A percentile compares a stretch with the other conserved stretches of the same genome.
phyloP scores from a whole-genome alignment of 768 basidiomycete species.

The Suillus clintonianus region DNA sequence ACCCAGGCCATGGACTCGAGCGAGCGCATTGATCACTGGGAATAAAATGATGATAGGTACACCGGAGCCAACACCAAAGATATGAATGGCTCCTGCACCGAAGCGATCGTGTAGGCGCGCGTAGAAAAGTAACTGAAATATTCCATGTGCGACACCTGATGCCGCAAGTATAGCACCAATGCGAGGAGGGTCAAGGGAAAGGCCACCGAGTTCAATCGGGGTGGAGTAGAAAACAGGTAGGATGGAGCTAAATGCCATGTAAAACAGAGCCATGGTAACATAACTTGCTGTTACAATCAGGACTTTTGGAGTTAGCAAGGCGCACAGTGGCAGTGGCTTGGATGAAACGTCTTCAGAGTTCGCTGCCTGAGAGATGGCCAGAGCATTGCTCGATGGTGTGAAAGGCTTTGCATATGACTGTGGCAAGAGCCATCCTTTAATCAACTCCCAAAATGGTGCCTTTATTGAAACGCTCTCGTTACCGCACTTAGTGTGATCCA shows the following conservation, averaged over 20 bases:
- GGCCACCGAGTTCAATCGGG: conserved; percentile 13
- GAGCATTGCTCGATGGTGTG: background rate
- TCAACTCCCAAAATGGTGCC: background rate
- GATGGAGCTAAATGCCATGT: conserved; percentile 55
- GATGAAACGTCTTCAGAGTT: conserved; percentile 9
- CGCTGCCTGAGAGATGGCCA: background rate
- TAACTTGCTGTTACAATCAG: conserved; percentile 59
- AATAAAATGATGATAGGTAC: conserved; percentile 55
- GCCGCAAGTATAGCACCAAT: conserved; percentile 22
- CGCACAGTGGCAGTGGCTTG: conserved; percentile 42
- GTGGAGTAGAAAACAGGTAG: conserved; percentile 22
- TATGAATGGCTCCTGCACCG: conserved; percentile 60
- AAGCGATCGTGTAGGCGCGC: conserved; percentile 50
- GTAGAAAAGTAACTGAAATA: conserved; percentile 63
- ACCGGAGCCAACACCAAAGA: conserved; percentile 48
- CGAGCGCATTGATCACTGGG: conserved; percentile 56
- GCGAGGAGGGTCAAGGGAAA: conserved; percentile 4
- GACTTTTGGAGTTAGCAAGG: conserved; percentile 50
- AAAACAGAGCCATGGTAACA: conserved; percentile 56
- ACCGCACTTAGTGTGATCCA: conserved; percentile 4
- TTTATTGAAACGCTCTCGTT: conserved; percentile 32
- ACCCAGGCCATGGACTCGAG: conserved; percentile 44
- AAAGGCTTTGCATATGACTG: background rate
- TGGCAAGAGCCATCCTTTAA: conserved; percentile 8
- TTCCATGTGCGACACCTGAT: conserved; percentile 58